A percentile compares a stretch with the other conserved stretches of the same genome.
These are phyloP conservation scores for Sabuloglossum arenarium DNA, from an alignment of 495 filamentous ascomycete species.

Conservation along the genomic window DNA sequence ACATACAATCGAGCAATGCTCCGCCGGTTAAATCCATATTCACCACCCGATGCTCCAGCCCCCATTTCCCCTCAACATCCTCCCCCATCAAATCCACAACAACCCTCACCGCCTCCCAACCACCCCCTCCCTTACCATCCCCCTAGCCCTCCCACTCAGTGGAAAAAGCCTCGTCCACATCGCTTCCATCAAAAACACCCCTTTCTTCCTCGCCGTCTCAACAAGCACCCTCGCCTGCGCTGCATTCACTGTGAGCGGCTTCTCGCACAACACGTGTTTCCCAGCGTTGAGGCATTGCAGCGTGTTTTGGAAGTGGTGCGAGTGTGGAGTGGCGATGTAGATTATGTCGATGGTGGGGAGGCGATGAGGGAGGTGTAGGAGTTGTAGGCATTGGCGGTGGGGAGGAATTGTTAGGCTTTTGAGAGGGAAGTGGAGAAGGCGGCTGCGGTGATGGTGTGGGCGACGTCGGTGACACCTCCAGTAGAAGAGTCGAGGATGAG, in stretches of 20 bases:
- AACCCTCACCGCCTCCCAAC: constrained; percentile 59
- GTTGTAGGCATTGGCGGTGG: constrained; percentile 51
- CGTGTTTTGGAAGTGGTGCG: constrained; percentile 83
- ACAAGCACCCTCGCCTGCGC: constrained; percentile 55
- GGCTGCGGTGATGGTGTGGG: constrained; percentile 59
- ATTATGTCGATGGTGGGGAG: constrained; percentile 68
- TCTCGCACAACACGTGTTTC: constrained; percentile 85
- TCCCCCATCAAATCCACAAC: constrained; percentile 44
- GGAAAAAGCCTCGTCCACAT: constrained; percentile 94
- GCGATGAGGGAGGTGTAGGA: constrained; percentile 60
- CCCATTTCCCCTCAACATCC: constrained; percentile 30
- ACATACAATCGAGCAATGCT: constrained; percentile 49
- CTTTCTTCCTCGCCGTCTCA: constrained; percentile 53
- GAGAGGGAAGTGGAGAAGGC: constrained; percentile 56
- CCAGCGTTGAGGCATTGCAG: constrained; percentile 63
- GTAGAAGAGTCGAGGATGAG: constrained; percentile 55
- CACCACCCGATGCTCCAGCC: constrained; percentile 53
- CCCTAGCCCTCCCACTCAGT: constrained; percentile 49
- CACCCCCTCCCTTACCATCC: constrained; percentile 41
- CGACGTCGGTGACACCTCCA: constrained; percentile 51
- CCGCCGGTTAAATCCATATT: constrained; percentile 76
- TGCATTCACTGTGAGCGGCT: constrained; percentile 81
- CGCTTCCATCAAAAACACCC: constrained; percentile 90
- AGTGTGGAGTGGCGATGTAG: constrained; percentile 88
- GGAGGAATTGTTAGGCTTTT: constrained; percentile 51